A percentile compares a stretch with the other conserved stretches of the same genome.
phyloP scores from a whole-genome alignment of 1,139 yeast species.

The Nematodospora anomalae region DNA sequence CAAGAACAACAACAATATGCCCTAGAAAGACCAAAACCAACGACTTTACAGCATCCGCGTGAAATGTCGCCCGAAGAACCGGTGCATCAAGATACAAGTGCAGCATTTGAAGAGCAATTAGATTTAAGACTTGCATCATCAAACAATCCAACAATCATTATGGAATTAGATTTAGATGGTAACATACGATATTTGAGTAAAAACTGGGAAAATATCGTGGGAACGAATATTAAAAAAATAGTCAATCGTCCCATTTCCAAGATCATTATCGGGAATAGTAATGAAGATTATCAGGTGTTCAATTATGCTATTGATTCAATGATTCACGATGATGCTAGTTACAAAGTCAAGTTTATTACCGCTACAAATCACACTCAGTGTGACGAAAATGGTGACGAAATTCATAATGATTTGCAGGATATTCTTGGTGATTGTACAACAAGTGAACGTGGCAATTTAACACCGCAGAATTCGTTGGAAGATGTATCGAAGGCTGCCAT shows the following conservation, averaged over 20 bases:
- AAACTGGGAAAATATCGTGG: conserved; percentile 76
- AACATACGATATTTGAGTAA: conserved; percentile 70
- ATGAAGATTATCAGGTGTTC: conserved; percentile 67
- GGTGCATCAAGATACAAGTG: not conserved
- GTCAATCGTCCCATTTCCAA: conserved; percentile 60
- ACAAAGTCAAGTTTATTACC: conserved; percentile 70
- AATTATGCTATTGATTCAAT: conserved; percentile 68
- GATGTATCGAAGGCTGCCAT: conserved; percentile 8
- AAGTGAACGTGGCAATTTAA: conserved; percentile 19
- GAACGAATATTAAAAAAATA: conserved; percentile 59
- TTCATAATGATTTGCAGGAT: conserved; percentile 10
- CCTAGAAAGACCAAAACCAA: conserved; percentile 7
- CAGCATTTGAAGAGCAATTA: conserved; percentile 41
- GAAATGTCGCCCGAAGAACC: conserved; percentile 9
- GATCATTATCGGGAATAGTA: conserved; percentile 62
- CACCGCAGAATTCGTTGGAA: conserved; percentile 29
- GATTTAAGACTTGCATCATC: conserved; percentile 58
- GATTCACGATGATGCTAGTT: conserved; percentile 73
- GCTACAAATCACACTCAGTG: conserved; percentile 41
- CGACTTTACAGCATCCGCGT: conserved; percentile 3
- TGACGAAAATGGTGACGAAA: conserved; percentile 7
- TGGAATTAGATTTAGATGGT: conserved; percentile 83
- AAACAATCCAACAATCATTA: conserved; percentile 74
- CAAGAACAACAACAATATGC: conserved; percentile 1
- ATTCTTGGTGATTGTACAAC: conserved; percentile 3